These are phyloP conservation scores for Saussurea involucrata DNA, from an alignment of 129 eudicot species.

Conservation along the genomic window DNA sequence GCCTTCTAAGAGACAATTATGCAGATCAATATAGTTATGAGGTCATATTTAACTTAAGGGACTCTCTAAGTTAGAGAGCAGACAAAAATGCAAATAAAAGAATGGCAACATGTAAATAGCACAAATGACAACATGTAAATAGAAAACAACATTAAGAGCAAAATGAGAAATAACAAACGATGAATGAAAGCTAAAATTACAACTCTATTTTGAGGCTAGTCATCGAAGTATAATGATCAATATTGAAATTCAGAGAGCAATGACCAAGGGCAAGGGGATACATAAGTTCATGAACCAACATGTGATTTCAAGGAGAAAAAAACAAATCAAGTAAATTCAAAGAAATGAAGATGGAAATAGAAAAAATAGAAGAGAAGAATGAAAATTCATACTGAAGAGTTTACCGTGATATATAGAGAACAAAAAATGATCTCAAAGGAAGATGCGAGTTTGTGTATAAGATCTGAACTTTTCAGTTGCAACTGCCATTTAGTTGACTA, in stretches of 20 bases:
- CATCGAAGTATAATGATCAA: not conserved
- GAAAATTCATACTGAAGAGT: not conserved
- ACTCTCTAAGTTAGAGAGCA: constrained; percentile 6
- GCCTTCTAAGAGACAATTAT: not conserved
- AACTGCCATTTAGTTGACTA: not conserved
- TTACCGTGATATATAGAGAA: not conserved
- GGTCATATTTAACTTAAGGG: not conserved
- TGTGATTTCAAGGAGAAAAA: not conserved
- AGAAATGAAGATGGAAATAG: not conserved
- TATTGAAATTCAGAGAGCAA: not conserved
- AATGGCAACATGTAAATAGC: not conserved
- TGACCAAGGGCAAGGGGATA: not conserved
- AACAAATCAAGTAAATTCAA: not conserved
- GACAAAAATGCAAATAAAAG: not conserved
- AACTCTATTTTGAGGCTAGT: not conserved
- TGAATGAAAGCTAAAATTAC: not conserved
- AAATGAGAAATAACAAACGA: not conserved
- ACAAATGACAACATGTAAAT: not conserved
- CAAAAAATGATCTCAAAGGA: not conserved
- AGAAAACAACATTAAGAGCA: constrained; percentile 4
- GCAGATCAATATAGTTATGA: not conserved
- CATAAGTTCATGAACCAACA: not conserved
- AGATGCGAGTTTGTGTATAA: not conserved
- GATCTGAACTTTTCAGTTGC: not conserved
- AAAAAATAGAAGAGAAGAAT: not conserved